Conservation (phyloP, 441 rosid genomes). For the Gossypium davidsonii region DNA sequence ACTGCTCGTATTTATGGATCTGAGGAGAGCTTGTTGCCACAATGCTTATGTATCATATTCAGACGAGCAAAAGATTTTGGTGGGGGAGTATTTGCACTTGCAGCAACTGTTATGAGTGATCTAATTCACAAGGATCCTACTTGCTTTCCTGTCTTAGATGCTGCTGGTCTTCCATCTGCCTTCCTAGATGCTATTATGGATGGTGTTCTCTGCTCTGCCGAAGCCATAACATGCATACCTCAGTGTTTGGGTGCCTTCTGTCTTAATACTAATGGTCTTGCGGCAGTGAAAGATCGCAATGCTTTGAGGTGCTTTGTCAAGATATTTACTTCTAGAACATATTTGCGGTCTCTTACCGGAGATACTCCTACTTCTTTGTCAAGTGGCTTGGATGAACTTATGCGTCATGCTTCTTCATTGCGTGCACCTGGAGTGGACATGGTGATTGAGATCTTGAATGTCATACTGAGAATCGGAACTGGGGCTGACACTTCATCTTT, state of each 20-base stretch:
- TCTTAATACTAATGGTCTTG: conserved; percentile 81
- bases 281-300: conserved; percentile 79
- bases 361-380: conserved; percentile 81
- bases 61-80: conserved; percentile 89
- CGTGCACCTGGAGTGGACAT: conserved; percentile 87
- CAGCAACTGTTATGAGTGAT: conserved; percentile 96
- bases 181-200: conserved; percentile 90
- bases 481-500: conserved; percentile 43
- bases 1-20: conserved; percentile 74
- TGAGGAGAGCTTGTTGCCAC: conserved; percentile 84
- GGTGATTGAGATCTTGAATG: conserved; percentile 76
- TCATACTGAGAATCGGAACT: conserved; percentile 59
- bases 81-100: conserved; percentile 94
- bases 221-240: conserved; percentile 94
- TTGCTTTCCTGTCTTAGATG: conserved; percentile 80
- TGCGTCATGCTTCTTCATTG: conserved; percentile 89
- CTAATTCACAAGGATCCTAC: conserved; percentile 97
- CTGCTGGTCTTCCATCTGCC: conserved; percentile 89
- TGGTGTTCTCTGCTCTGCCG: conserved; percentile 85
- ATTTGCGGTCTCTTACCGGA: conserved; percentile 76
- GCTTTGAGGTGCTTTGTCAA: conserved; percentile 89
- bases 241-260: conserved; percentile 97
- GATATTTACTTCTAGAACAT: conserved; percentile 72
- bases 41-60: conserved; percentile 79
- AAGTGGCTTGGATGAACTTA: conserved; percentile 88